Conservation (phyloP, 148 eudicot genomes). For the Camellia lanceoleosa region DNA sequence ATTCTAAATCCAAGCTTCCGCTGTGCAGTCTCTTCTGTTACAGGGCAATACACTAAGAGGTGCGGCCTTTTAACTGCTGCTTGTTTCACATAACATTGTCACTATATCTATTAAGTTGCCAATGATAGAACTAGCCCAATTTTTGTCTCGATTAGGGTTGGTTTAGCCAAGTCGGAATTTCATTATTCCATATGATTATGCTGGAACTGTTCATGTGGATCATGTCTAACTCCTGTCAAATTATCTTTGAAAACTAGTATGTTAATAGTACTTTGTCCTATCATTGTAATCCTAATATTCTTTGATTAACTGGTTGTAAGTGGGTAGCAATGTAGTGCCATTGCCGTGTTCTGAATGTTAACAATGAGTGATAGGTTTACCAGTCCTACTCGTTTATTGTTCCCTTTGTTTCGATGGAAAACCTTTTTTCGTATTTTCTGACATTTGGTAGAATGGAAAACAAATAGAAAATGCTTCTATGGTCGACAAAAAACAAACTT, state of each 20-base stretch:
- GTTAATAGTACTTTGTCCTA: background rate
- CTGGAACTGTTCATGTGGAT: background rate
- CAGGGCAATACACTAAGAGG: conserved; percentile 41
- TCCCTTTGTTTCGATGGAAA: too few species aligned
- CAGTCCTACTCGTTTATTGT: too few species aligned
- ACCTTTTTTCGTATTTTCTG: too few species aligned
- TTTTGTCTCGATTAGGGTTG: background rate
- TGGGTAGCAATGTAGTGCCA: too few species aligned
- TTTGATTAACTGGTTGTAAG: too few species aligned
- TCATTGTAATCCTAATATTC: too few species aligned
- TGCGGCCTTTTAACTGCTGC: conserved; percentile 22
- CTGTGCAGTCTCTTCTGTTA: conserved; percentile 60
- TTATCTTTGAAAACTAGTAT: background rate
- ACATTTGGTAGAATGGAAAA: too few species aligned
- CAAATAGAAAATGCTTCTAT: too few species aligned
- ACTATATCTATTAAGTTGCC: background rate
- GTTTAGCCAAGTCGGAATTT: background rate
- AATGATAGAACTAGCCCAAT: background rate
- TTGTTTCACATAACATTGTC: conserved; percentile 11
- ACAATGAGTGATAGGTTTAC: too few species aligned
- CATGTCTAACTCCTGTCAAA: background rate
- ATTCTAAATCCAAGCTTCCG: conserved; percentile 56
- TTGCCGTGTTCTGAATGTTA: too few species aligned
- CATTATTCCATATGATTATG: background rate
- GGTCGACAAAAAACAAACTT: too few species aligned